A percentile compares a stretch with the other conserved stretches of the same genome.
Conservation (phyloP, 495 filamentous ascomycete species). For the Cercophora scortea region DNA sequence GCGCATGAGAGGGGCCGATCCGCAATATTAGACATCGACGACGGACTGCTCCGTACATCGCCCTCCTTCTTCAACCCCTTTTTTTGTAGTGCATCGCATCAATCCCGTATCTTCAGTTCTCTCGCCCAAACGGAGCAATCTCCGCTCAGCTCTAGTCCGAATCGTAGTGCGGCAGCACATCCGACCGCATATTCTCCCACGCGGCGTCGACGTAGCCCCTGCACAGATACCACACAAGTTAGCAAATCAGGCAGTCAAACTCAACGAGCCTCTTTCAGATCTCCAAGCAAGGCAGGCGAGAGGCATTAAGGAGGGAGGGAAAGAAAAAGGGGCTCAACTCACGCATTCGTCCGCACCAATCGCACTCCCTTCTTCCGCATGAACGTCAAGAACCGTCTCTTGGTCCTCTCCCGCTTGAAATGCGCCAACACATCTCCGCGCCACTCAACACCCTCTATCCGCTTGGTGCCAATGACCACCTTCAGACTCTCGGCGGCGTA, state of each 20-base stretch:
- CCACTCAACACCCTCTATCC: constrained; percentile 7
- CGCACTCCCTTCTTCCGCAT: constrained; percentile 29
- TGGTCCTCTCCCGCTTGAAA: constrained; percentile 40
- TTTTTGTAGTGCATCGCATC: too few species aligned
- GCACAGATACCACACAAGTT: too few species aligned
- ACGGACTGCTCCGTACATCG: too few species aligned
- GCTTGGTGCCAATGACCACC: constrained; percentile 23
- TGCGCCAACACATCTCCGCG: constrained; percentile 30
- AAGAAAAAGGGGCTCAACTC: constrained; percentile 5
- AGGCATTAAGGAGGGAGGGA: not conserved
- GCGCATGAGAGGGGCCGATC: too few species aligned
- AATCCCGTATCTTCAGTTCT: too few species aligned
- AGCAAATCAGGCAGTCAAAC: too few species aligned
- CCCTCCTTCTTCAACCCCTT: too few species aligned
- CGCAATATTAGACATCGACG: too few species aligned
- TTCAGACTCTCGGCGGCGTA: constrained; percentile 23
- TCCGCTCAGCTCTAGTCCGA: not conserved
- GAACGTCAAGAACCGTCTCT: constrained; percentile 36
- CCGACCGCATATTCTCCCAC: constrained; percentile 12
- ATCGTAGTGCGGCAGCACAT: constrained; percentile 13
- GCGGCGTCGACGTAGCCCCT: constrained; percentile 10
- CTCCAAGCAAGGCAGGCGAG: not conserved
- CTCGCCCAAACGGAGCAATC: too few species aligned
- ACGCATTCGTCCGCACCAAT: constrained; percentile 26
- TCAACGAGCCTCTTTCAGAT: too few species aligned